Conservation (phyloP, 2,329 filamentous ascomycete species). For the Immersiporthe knoxdaviesiana region DNA sequence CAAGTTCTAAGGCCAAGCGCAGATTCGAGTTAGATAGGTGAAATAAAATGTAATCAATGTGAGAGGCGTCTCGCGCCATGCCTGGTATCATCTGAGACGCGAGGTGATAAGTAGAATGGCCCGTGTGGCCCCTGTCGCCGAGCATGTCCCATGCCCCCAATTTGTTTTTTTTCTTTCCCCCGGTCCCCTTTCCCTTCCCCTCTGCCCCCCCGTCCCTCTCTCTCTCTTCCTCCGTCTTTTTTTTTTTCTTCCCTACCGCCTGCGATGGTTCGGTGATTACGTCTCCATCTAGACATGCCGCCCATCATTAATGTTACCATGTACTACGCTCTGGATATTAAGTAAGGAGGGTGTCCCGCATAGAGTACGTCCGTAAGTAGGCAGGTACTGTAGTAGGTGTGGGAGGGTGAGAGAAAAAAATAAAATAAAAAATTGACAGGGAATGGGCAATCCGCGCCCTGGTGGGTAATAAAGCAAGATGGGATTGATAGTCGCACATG, state of each 20-base stretch:
- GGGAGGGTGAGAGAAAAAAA: not conserved
- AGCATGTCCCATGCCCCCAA: not conserved
- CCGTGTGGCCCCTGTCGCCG: conserved; percentile 14
- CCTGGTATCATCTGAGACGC: conserved; percentile 20
- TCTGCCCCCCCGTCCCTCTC: not conserved
- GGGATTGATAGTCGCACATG: conserved; percentile 6
- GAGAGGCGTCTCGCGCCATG: conserved; percentile 10
- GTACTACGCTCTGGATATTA: conserved; percentile 6
- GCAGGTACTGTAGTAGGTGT: not conserved
- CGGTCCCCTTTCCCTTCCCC: not conserved
- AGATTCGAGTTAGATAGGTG: not conserved
- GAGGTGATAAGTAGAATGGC: conserved; percentile 19
- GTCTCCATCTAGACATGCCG: conserved; percentile 20
- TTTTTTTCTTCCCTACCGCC: not conserved
- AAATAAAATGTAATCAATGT: conserved; percentile 6
- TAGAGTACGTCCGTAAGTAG: not conserved
- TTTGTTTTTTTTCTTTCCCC: not conserved
- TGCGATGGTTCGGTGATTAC: conserved; percentile 27
- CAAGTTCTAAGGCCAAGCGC: not conserved
- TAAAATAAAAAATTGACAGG: not conserved
- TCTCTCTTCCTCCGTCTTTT: not conserved
- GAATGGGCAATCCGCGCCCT: not conserved
- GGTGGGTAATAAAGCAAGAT: conserved; percentile 3
- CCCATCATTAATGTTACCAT: conserved; percentile 10
- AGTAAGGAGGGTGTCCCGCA: not conserved